phyloP scores from a whole-genome alignment of 2,329 filamentous ascomycete species.

The Fusarium kyushuense region DNA sequence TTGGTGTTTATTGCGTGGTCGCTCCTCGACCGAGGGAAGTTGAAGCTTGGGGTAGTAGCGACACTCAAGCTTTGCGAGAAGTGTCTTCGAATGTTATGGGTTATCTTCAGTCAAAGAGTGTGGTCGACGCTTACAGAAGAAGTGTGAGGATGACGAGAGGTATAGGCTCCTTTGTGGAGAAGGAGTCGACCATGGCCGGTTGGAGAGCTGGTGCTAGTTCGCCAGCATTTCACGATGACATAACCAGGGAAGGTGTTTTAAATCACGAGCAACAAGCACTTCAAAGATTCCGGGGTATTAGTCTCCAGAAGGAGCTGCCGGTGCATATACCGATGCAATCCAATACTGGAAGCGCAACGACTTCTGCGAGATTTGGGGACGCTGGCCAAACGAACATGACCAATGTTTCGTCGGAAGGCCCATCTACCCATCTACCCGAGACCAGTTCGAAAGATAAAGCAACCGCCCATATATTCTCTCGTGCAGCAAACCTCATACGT shows the following conservation, averaged over 20 bases:
- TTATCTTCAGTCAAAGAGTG: slow-evolving; percentile 52
- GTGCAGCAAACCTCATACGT: slow-evolving; percentile 58
- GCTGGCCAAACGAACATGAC: neutral
- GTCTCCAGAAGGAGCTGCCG: slow-evolving; percentile 9
- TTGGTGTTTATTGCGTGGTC: slow-evolving; percentile 55
- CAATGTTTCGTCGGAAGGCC: slow-evolving; percentile 7
- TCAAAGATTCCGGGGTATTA: slow-evolving; percentile 11
- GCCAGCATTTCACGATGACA: slow-evolving; percentile 21
- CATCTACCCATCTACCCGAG: slow-evolving; percentile 7
- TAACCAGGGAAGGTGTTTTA: slow-evolving; percentile 23
- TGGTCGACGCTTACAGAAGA: slow-evolving; percentile 47
- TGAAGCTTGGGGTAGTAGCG: slow-evolving; percentile 42
- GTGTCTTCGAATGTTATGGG: slow-evolving; percentile 53
- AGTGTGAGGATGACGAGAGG: slow-evolving; percentile 56
- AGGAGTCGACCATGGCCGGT: slow-evolving; percentile 48
- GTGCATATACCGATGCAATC: slow-evolving; percentile 13
- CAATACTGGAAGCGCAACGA: slow-evolving; percentile 14
- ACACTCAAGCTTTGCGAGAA: slow-evolving; percentile 46
- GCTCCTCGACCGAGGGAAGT: slow-evolving; percentile 20
- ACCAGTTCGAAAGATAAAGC: slow-evolving; percentile 5
- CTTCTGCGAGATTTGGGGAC: neutral
- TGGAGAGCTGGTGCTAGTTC: slow-evolving; percentile 38
- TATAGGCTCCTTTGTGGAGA: slow-evolving; percentile 55
- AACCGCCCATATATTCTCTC: slow-evolving; percentile 53
- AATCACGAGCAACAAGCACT: slow-evolving; percentile 32